Conservation (phyloP, 2,329 filamentous ascomycete genomes). For the Sclerotinia sclerotiorum region DNA sequence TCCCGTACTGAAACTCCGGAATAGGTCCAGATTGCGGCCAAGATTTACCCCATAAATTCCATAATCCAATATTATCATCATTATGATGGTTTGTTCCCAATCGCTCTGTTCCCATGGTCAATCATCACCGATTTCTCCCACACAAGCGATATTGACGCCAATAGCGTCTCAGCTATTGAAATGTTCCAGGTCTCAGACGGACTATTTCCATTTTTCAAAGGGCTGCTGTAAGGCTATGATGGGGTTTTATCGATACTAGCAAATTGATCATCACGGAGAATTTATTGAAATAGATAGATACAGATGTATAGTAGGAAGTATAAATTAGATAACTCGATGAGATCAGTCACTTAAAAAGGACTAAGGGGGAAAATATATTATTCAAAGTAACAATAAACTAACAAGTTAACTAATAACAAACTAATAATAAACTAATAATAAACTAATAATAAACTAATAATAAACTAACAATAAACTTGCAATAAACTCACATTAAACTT, state of each 20-base stretch:
- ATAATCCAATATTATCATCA: neutral
- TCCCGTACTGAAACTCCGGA: neutral
- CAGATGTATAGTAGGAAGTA: too few species aligned
- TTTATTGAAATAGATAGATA: neutral
- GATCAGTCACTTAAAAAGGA: neutral
- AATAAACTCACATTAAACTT: neutral
- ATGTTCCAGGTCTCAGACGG: neutral
- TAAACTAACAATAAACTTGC: neutral
- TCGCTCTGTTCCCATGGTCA: neutral
- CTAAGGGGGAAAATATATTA: neutral
- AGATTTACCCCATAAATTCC: slow-evolving; percentile 8
- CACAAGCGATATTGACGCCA: slow-evolving; percentile 8
- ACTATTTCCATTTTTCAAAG: neutral
- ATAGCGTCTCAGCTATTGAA: slow-evolving; percentile 8
- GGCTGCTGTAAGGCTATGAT: neutral
- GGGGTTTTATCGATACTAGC: neutral
- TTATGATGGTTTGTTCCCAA: neutral
- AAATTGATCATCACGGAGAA: neutral
- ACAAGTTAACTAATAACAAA: neutral
- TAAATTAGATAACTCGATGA: too few species aligned
- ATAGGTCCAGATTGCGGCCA: neutral
- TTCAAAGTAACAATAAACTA: neutral
- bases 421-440: neutral
- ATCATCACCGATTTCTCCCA: neutral
- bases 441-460: neutral